These are phyloP conservation scores for Volvariella volvacea DNA, from an alignment of 1,284 basidiomycete genomes.

Conservation along the genomic window DNA sequence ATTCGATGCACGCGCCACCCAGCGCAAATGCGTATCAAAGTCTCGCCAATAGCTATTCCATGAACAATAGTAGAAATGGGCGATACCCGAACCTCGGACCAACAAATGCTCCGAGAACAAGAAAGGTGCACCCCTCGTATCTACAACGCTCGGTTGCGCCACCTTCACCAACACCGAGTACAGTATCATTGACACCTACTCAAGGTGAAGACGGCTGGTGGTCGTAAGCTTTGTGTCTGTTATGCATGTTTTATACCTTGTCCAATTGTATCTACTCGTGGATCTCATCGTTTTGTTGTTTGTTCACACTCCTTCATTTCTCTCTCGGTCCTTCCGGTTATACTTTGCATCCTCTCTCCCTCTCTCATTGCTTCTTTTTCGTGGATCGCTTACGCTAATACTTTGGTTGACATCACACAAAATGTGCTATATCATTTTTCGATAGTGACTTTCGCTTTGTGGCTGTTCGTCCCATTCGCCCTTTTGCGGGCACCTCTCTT, in stretches of 20 bases:
- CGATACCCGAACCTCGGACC: slow-evolving; percentile 31
- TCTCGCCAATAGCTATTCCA: background rate
- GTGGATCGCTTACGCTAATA: no score
- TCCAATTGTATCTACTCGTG: no score
- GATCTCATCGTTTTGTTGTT: no score
- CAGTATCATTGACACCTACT: slow-evolving; percentile 63
- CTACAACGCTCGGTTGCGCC: slow-evolving; percentile 20
- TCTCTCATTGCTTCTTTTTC: background rate
- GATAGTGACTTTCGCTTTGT: no score
- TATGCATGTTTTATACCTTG: no score
- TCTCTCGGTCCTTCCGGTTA: background rate
- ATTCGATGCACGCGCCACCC: slow-evolving; percentile 69
- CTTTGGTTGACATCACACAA: no score
- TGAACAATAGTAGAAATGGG: slow-evolving; percentile 5
- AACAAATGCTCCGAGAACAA: slow-evolving; percentile 29
- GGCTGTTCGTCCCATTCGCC: no score
- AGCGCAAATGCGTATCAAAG: slow-evolving; percentile 17
- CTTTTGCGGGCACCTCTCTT: no score
- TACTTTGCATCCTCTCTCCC: background rate
- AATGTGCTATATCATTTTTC: no score
- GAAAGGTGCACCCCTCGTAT: slow-evolving; percentile 18
- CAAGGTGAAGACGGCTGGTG: slow-evolving; percentile 73
- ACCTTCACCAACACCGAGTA: slow-evolving; percentile 69
- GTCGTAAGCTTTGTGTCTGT: slow-evolving; percentile 31
- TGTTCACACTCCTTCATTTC: background rate